Conservation (phyloP, 1,284 basidiomycete species). For the Ustilago trichophora region DNA sequence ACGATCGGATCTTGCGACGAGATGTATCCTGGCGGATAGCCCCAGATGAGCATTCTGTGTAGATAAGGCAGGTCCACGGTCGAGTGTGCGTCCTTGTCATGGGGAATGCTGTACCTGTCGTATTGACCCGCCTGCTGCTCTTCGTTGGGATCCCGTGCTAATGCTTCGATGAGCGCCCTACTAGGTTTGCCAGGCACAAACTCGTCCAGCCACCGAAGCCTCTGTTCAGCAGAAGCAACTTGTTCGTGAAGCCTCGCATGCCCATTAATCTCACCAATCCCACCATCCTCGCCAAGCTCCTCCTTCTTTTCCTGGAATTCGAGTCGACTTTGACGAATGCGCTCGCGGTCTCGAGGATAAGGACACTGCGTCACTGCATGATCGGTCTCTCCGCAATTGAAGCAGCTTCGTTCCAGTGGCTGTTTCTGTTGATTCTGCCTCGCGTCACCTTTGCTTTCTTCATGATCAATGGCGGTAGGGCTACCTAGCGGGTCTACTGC, state of each 20-base stretch:
- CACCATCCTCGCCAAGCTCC: background rate
- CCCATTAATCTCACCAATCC: constrained; percentile 5
- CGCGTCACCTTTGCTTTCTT: no score
- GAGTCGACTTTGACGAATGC: constrained; percentile 20
- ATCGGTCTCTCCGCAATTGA: constrained; percentile 27
- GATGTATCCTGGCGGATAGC: constrained; percentile 35
- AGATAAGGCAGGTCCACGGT: constrained; percentile 12
- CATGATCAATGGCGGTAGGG: background rate
- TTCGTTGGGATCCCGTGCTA: constrained; percentile 5
- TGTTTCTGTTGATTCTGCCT: background rate
- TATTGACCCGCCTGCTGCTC: no score
- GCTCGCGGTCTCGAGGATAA: constrained; percentile 9
- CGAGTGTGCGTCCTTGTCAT: no score
- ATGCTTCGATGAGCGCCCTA: constrained; percentile 8
- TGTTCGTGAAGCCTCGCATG: constrained; percentile 31
- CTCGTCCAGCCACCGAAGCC: constrained; percentile 17
- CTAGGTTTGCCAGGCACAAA: constrained; percentile 23
- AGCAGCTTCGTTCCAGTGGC: constrained; percentile 8
- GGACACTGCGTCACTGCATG: constrained; percentile 20
- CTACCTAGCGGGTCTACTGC: background rate
- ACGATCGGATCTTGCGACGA: constrained; percentile 14
- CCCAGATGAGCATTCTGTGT: constrained; percentile 27
- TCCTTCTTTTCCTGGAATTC: constrained; percentile 15
- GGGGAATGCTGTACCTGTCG: no score
- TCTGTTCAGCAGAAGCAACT: constrained; percentile 12